Evolutionary conservation across 176 grass and related monocot genomes (phyloP).

Genomic region (Paspalum notatum): DNA sequence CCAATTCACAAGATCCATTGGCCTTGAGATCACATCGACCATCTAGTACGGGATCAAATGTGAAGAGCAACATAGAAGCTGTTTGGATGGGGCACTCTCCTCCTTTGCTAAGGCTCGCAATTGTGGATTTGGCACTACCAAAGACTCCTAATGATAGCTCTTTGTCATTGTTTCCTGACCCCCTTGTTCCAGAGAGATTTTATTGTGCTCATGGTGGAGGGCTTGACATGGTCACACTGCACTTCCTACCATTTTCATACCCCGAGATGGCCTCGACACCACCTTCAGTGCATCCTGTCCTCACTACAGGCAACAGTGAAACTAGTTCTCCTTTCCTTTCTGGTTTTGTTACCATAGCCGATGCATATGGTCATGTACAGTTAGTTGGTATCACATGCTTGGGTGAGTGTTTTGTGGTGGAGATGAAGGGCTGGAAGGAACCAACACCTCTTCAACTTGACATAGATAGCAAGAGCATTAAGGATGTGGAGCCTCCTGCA

Average conservation of each 20-base stretch:
- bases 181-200: slow-evolving; percentile 81
- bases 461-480: slow-evolving; percentile 48
- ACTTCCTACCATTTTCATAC: slow-evolving; percentile 85
- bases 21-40: slow-evolving; percentile 38
- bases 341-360: slow-evolving; percentile 78
- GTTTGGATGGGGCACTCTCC: slow-evolving; percentile 59
- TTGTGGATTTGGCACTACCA: slow-evolving; percentile 82
- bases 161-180: slow-evolving; percentile 78
- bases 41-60: slow-evolving; percentile 52
- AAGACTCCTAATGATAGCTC: slow-evolving; percentile 44
- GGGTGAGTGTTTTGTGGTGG: slow-evolving; percentile 84
- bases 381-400: slow-evolving; percentile 68
- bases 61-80: slow-evolving; percentile 47
- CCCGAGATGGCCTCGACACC: slow-evolving; percentile 67
- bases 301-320: slow-evolving; percentile 59
- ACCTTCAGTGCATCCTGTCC: slow-evolving; percentile 80
- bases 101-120: slow-evolving; percentile 80
- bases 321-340: slow-evolving; percentile 57
- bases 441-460: slow-evolving; percentile 59
- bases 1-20: slow-evolving; percentile 50
- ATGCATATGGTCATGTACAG: slow-evolving; percentile 80
- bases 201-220: slow-evolving; percentile 96
- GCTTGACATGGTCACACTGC: slow-evolving; percentile 72
- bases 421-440: slow-evolving; percentile 94
- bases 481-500: slow-evolving; percentile 49